phyloP scores from a whole-genome alignment of 345 rosid genomes.

The Eucalyptus cloeziana region DNA sequence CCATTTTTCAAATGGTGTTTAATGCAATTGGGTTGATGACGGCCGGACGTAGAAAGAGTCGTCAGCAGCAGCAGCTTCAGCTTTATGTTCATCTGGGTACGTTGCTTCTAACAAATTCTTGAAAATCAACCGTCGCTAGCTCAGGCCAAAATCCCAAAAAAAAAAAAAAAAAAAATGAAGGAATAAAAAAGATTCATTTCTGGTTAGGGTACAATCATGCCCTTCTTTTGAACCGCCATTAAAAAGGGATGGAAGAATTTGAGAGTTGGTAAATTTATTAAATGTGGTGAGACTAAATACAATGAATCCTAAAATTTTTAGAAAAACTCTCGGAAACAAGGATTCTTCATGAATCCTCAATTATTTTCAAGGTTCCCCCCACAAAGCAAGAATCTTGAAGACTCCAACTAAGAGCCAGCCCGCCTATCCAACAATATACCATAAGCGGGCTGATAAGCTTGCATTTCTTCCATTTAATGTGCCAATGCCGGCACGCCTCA shows the following conservation, averaged over 20 bases:
- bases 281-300: too few relatives aligned
- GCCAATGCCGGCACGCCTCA: accelerated
- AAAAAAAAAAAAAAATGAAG: neutral
- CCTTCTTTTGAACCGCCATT: neutral
- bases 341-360: too few relatives aligned
- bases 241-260: neutral
- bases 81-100: neutral
- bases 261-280: neutral
- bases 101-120: neutral
- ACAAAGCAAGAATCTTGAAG: too few relatives aligned
- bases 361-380: too few relatives aligned
- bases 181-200: neutral
- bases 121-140: neutral
- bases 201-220: neutral
- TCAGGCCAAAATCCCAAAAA: neutral
- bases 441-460: too few relatives aligned
- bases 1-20: neutral
- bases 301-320: too few relatives aligned
- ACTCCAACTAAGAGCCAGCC: too few relatives aligned
- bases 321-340: accelerated
- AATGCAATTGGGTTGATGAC: neutral
- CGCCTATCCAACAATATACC: too few relatives aligned
- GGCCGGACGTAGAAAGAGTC: neutral
- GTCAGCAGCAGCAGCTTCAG: neutral
- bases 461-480: too few relatives aligned